Evolutionary conservation across 306 rosid species (phyloP).

Genomic region (Citrullus mucosospermus): DNA sequence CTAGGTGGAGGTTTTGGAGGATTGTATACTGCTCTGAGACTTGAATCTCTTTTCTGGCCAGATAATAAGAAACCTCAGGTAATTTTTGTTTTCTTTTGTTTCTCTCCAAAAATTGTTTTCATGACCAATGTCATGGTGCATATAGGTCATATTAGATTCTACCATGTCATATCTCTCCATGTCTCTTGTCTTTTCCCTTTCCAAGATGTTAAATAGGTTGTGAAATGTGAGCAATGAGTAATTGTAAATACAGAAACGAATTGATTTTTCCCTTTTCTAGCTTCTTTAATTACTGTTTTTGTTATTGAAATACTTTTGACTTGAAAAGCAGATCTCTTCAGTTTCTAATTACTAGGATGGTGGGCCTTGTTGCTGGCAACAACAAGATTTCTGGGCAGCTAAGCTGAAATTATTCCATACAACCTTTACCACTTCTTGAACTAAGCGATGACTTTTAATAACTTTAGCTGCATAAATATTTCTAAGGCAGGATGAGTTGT

Average conservation of each 20-base stretch:
- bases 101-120: neutral
- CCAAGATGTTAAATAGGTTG: neutral
- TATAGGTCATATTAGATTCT: neutral
- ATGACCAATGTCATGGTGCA: neutral
- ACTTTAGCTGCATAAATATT: neutral
- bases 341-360: neutral
- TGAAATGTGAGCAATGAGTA: neutral
- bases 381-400: neutral
- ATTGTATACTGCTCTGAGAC: slow-evolving; percentile 81
- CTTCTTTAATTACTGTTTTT: neutral
- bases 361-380: neutral
- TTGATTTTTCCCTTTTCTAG: neutral
- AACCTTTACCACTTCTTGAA: neutral
- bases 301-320: neutral
- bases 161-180: neutral
- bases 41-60: slow-evolving; percentile 84
- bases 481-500: neutral
- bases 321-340: neutral
- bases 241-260: neutral
- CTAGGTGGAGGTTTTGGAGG: slow-evolving; percentile 99
- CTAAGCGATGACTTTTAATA: neutral
- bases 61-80: slow-evolving; percentile 78
- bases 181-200: neutral
- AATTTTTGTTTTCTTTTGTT: neutral
- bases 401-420: neutral